phyloP scores from a whole-genome alignment of 2,329 filamentous ascomycete species.

The Aspergillus thermomutatus region DNA sequence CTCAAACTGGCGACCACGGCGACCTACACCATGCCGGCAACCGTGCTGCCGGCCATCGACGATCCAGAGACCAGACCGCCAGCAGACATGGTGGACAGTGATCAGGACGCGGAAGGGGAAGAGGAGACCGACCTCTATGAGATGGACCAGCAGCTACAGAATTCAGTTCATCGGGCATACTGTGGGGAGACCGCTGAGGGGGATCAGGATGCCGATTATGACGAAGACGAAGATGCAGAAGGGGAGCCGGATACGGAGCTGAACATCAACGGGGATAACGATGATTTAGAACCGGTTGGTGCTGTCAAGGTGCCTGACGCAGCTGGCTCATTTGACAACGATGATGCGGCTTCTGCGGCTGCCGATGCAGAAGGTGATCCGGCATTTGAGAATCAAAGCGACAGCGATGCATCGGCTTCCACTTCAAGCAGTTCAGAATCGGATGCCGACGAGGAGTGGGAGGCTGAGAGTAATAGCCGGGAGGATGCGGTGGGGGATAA shows the following conservation, averaged over 20 bases:
- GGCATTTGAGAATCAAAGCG: constrained; percentile 40
- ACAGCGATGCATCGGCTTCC: constrained; percentile 37
- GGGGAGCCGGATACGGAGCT: constrained; percentile 21
- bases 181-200: constrained; percentile 30
- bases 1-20: constrained; percentile 38
- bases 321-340: constrained; percentile 34
- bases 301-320: constrained; percentile 36
- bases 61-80: constrained; percentile 31
- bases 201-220: constrained; percentile 24
- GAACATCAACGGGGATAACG: constrained; percentile 38
- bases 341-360: constrained; percentile 36
- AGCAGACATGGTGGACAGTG: constrained; percentile 37
- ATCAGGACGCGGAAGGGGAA: constrained; percentile 45
- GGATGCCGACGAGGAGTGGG: constrained; percentile 52
- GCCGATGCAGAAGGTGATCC: constrained; percentile 43
- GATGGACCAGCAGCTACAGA: constrained; percentile 38
- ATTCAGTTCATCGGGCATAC: constrained; percentile 36
- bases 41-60: constrained; percentile 37
- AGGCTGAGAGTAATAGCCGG: constrained; percentile 46
- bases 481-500: constrained; percentile 46
- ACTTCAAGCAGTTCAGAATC: constrained; percentile 53
- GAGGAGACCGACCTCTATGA: constrained; percentile 41
- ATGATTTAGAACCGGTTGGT: constrained; percentile 40
- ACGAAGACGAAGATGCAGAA: constrained; percentile 32
- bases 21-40: constrained; percentile 41